Base-by-base conservation (phyloP, 805 yeast species). In the Grigorovia yakushimaensis region DNA sequence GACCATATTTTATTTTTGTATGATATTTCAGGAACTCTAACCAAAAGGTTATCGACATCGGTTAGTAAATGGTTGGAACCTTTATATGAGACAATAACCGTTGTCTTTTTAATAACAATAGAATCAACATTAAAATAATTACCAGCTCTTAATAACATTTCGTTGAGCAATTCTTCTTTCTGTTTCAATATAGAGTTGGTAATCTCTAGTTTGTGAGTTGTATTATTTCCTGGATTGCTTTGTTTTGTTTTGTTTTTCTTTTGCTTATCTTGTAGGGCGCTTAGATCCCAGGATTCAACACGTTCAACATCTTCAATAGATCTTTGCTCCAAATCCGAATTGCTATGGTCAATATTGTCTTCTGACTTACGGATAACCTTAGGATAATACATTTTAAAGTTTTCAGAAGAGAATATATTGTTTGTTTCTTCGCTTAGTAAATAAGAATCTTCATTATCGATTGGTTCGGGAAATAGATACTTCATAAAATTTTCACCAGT, bases 91-190 rank as follows among this genome's bases (percentile, higher is more conserved):
- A 87, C 75, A 27, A 79, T 71, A 45, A 88, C 61, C 20, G 67
- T 59, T 18, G 78, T 67, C 24, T 69, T 65, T 13, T 68, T 62
- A 21, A 82, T 65, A n/a, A 69, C 66, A 41, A 86, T 71, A 17
- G 72, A 67, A 20, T 76, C 73, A 39, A 88, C 77, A 56, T 82
- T 81, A 60, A 82, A 72, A 60, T 74, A 85, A 39, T 74, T 74
- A 41, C 84, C 76, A 0, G 96, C 86, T 39, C 96, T 69, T 42
- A 69, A 65, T 7, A 86, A 72, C 95, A 88, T 86, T 49, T 74
- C 72, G n/a, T 75, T 63, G 21, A 77, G 38, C 8, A 46, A 46
- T 15, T 10, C 39, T 10, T 45, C 40, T 4, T 39, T 40, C 27
- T 45, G 47, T 33, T 35, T 45, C n/a, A 40, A 33, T 9, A 39